Evolutionary conservation across 768 basidiomycete species (phyloP).

Genomic region (Suillus tomentosus): DNA sequence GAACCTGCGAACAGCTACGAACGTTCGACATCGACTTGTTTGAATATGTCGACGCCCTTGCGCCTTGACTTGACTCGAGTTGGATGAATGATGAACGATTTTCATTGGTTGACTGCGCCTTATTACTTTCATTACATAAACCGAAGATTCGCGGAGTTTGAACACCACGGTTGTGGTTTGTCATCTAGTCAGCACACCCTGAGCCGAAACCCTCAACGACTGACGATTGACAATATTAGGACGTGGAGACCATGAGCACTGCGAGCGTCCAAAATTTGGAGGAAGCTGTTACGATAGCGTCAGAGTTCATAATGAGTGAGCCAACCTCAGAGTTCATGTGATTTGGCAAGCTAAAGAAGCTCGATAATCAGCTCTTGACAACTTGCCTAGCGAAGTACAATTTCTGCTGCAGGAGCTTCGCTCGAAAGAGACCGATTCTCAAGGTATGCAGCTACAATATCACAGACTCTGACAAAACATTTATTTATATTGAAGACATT

Average conservation of each 20-base stretch:
- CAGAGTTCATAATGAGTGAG: conserved; percentile 52
- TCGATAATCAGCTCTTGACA: conserved; percentile 46
- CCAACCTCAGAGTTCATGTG: neutral
- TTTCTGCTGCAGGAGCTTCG: conserved; percentile 51
- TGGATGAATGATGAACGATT: neutral
- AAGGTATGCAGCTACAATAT: conserved; percentile 33
- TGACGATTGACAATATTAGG: neutral
- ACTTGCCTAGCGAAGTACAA: conserved; percentile 50
- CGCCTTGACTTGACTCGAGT: neutral
- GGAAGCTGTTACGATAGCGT: conserved; percentile 50
- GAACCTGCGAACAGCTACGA: neutral
- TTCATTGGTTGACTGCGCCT: neutral
- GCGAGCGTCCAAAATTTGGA: conserved; percentile 43
- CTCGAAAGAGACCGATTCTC: conserved; percentile 43
- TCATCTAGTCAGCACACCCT: neutral
- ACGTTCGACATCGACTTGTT: neutral
- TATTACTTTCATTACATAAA: neutral
- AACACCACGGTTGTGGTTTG: neutral
- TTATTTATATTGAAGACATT: conserved; percentile 35
- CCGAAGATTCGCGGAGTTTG: neutral
- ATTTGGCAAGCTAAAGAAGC: neutral
- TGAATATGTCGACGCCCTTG: neutral
- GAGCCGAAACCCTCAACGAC: neutral
- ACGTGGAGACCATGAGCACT: conserved; percentile 28
- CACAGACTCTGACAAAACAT: neutral